phyloP scores from a whole-genome alignment of 2,329 filamentous ascomycete genomes.

The Fusarium stilboides region DNA sequence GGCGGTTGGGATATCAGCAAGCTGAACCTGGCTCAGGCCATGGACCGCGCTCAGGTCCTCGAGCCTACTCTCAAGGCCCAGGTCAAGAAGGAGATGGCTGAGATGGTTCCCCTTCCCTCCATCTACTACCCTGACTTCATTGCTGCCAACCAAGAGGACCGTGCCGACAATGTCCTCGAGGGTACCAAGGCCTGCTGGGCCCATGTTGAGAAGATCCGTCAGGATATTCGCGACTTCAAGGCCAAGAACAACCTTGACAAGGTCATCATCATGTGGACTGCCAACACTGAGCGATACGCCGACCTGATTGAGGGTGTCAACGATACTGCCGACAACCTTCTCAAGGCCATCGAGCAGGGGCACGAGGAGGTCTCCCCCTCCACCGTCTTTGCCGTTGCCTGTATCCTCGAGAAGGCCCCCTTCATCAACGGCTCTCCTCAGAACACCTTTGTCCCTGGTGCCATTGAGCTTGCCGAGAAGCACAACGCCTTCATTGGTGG shows the following conservation, averaged over 20 bases:
- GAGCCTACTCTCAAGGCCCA: constrained; percentile 93
- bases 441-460: constrained; percentile 98
- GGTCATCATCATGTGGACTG: constrained; percentile 98
- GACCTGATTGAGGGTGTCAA: constrained; percentile 91
- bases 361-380: constrained; percentile 95
- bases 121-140: constrained; percentile 99
- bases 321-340: constrained; percentile 94
- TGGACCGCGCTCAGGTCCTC: constrained; percentile 95
- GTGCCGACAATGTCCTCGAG: constrained; percentile 90
- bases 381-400: constrained; percentile 95
- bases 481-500: constrained; percentile 93
- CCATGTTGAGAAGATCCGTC: constrained; percentile 93
- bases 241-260: constrained; percentile 87
- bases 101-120: constrained; percentile 89
- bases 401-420: constrained; percentile 88
- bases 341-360: constrained; percentile 87
- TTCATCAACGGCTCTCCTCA: constrained; percentile 99
- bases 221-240: constrained; percentile 97
- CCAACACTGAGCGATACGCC: constrained; percentile 97
- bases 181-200: constrained; percentile 87
- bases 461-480: constrained; percentile 88
- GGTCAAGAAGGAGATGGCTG: constrained; percentile 93
- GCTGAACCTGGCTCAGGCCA: constrained; percentile 89
- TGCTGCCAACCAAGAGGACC: constrained; percentile 96
- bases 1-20: constrained; percentile 98